A percentile compares a stretch with the other conserved stretches of the same genome.
phyloP scores from a whole-genome alignment of 768 basidiomycete species.

The Termitomyces sp. region DNA sequence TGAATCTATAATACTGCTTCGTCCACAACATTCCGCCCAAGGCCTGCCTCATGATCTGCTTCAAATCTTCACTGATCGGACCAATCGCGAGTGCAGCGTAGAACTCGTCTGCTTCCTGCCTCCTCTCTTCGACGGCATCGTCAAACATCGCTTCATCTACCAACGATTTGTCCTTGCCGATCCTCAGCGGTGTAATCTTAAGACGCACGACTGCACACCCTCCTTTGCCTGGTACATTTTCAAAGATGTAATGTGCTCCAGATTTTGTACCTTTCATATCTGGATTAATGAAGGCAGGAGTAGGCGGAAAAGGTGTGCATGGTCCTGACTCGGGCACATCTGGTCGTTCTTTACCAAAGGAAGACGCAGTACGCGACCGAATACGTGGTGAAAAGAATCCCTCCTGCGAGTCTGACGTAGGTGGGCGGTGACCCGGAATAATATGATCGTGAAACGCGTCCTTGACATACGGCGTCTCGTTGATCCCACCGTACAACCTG shows the following conservation, averaged over 20 bases:
- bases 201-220: constrained; percentile 94
- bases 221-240: constrained; percentile 81
- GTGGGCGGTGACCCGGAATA: constrained; percentile 77
- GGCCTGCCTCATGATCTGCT: constrained; percentile 95
- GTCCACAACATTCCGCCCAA: constrained; percentile 98
- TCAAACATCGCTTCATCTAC: constrained; percentile 90
- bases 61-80: constrained; percentile 86
- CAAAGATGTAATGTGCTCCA: constrained; percentile 87
- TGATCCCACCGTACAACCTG: constrained; percentile 85
- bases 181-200: constrained; percentile 77
- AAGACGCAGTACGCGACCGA: constrained; percentile 43
- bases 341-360: constrained; percentile 30
- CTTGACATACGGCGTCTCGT: constrained; percentile 81
- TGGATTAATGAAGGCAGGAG: constrained; percentile 73
- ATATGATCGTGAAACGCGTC: constrained; percentile 99
- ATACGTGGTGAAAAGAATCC: constrained; percentile 43
- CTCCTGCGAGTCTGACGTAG: constrained; percentile 37
- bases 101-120: constrained; percentile 95
- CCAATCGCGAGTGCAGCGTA: constrained; percentile 77
- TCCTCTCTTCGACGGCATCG: constrained; percentile 80
- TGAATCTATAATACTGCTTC: constrained; percentile 95
- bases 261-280: constrained; percentile 85
- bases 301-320: constrained; percentile 52
- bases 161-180: constrained; percentile 72
- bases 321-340: constrained; percentile 47